Base-by-base conservation (phyloP, 2,329 filamentous ascomycete genomes). In the Harringtonia lauricola region DNA sequence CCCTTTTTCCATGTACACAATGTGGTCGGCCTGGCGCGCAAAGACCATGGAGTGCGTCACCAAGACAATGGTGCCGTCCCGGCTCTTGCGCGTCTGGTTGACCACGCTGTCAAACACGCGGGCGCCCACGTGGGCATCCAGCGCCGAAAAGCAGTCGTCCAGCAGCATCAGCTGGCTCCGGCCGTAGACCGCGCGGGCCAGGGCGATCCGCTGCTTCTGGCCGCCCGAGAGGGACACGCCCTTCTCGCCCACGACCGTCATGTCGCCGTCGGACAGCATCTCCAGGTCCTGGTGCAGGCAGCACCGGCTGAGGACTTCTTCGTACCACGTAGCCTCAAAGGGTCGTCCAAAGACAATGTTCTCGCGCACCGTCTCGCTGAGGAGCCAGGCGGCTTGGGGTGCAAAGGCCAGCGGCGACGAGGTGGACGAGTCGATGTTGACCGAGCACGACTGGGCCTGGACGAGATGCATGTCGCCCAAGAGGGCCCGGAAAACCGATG, bases 1-100 rank as follows among this genome's bases (percentile, higher is more conserved):
- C 41, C 88, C 86, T 40, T 94, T 86, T 51, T 85, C 81, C 39
- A 98, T 64, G 43, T 98, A 71, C 41, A 79, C 83, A 55, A 98
- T 90, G 61, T 83, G 92, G 61, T 95, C 86, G 1, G 92, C 85
- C 59, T 94, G 85, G 56, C 83, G 80, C 28, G 98, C 69, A 6
- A 98, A 87, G 7, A 88, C 80, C 46, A 98, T 95, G 0, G 92
- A 85, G 59, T 98, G 98, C 18, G 92, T 98, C 10, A 92, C 89
- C 40, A 98, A 71, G 43, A 98, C 85, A 51, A 90, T 81, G 8
- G 90, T 95, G 65, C 96, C 96, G 33, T 82, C 77, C 41, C 71
- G 74, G 21, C 98, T 72, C 8, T 98, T 69, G 51, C 92, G 92
- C 49, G 81, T 83, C 5, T 83, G 72, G 13, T 92, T 92, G 30